phyloP scores from a whole-genome alignment of 805 yeast genomes.

The Candida nanaspora region DNA sequence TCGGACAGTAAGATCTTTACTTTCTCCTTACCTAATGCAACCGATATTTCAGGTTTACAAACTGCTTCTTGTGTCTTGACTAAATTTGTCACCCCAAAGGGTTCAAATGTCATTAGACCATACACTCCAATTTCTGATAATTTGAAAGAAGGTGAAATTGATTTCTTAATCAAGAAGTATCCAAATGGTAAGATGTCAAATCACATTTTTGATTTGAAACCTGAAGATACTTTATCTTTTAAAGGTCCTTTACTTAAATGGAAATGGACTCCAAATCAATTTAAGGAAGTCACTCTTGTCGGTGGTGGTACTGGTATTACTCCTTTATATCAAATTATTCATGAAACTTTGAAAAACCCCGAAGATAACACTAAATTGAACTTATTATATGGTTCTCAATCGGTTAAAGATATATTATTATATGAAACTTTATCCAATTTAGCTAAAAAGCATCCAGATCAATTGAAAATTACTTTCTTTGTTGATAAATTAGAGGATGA shows the following conservation, averaged over 20 bases:
- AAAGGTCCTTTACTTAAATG: constrained; percentile 93
- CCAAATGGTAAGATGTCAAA: constrained; percentile 84
- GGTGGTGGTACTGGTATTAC: constrained; percentile 98
- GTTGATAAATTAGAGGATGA: constrained; percentile 49
- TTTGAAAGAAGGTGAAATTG: constrained; percentile 64
- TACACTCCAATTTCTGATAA: constrained; percentile 80
- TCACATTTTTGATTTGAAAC: constrained; percentile 64
- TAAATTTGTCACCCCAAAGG: constrained; percentile 77
- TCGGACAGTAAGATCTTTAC: constrained; percentile 61
- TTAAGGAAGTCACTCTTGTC: constrained; percentile 68
- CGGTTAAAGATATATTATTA: constrained; percentile 75
- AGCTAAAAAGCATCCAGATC: constrained; percentile 64
- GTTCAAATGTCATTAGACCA: constrained; percentile 80
- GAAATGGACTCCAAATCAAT: constrained; percentile 84
- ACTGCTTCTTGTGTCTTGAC: constrained; percentile 77
- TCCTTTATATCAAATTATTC: constrained; percentile 84
- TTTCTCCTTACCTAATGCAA: constrained; percentile 61
- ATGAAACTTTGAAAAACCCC: constrained; percentile 71
- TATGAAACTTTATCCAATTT: constrained; percentile 68
- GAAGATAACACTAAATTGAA: constrained; percentile 83
- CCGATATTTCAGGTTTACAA: constrained; percentile 66
- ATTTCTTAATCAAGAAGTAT: constrained; percentile 79
- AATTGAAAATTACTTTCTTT: constrained; percentile 71
- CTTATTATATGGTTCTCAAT: constrained; percentile 72
- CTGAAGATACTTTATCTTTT: constrained; percentile 77